These are phyloP conservation scores for Willaertia magna DNA, from an alignment of 208 protist species.

Conservation along the genomic window DNA sequence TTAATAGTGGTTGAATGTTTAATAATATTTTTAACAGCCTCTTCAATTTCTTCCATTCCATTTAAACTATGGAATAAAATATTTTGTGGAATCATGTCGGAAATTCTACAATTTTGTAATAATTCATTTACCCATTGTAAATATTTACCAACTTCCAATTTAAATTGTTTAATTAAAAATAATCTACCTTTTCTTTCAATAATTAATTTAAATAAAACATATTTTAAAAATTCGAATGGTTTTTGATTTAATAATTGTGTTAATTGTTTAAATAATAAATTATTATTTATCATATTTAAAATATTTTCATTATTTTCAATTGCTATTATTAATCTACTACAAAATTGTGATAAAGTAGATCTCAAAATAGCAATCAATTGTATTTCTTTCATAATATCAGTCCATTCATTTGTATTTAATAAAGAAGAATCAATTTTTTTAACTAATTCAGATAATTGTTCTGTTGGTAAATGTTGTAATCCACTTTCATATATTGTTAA, in stretches of 20 bases:
- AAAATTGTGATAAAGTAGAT: neutral
- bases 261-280: neutral
- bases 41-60: neutral
- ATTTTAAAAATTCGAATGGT: neutral
- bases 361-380: neutral
- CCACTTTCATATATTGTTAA: neutral
- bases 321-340: neutral
- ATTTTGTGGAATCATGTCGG: neutral
- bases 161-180: neutral
- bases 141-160: neutral
- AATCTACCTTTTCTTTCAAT: neutral
- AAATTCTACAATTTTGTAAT: neutral
- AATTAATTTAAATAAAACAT: neutral
- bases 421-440: neutral
- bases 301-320: neutral
- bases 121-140: neutral
- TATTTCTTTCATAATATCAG: neutral
- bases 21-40: neutral
- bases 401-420: neutral
- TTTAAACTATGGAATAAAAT: neutral
- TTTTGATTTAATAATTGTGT: neutral
- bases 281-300: neutral
- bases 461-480: neutral
- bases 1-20: too few species aligned
- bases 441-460: neutral